Evolutionary conservation across 257 asterid species (phyloP), one percentile per base, ranked within the genome.

Genomic region (Paraleonurus japonicus): DNA sequence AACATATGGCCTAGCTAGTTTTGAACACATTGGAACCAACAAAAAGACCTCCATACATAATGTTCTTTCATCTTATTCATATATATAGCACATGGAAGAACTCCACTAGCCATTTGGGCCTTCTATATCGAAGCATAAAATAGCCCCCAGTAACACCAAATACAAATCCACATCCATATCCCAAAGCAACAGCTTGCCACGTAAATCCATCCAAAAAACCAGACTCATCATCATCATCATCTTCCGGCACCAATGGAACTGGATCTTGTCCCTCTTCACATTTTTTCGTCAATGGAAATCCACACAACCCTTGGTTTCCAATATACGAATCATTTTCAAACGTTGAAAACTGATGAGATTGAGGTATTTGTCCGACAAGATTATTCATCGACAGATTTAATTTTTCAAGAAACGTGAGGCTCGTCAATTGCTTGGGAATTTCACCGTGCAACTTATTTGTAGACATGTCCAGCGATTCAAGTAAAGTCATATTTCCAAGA

Each of bases 161-260:
- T 10, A 65, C 22, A 39, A 63, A 5, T 43, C 85, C 85, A 30
- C 35, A 61, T 4, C 73, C 51, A 45, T 76, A 83, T 5, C 87
- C 85, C 12, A 72, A 27, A 3, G 62, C 13, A 2, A 81, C 80
- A 7, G 61, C 66, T 70, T 47, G 32, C 83, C 81, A 83, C 1
- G 71, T 61, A 11, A 78, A 61, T 11, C 78, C 82, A 17, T 66
- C 22, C 1, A 65, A 1, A 26, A 76, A 64, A 1, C 9, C 15
- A 20, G 37, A 48, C 5, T 61, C 76, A 17, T 82, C 65, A n/a
- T n/a, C n/a, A 4, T 16, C 61, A 4, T 47, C 55, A 2, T 41
- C 22, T 47, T n/a, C 20, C 1, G 1, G 22, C 54, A 9, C 22
- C 20, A n/a, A n/a, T n/a, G 20, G 22, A 47, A n/a, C 2, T 47